A percentile compares a stretch with the other conserved stretches of the same genome.
Conservation (phyloP, 352 stramenopile genomes). For the Phytophthora rubi region DNA sequence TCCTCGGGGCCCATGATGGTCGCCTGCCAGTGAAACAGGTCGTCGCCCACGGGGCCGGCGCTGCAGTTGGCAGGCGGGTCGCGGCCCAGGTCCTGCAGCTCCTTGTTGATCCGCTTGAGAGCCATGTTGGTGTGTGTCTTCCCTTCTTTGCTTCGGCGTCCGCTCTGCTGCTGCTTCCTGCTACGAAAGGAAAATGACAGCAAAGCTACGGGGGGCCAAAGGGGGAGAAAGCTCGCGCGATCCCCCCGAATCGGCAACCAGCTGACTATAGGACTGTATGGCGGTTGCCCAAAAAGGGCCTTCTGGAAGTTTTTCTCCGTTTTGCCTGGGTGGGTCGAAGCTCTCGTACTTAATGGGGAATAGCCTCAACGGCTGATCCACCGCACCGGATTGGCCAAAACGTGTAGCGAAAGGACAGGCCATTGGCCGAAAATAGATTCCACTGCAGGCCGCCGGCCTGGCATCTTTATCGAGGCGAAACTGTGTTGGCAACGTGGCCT, state of each 20-base stretch:
- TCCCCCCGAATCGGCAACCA: constrained; percentile 23
- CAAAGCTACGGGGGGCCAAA: constrained; percentile 11
- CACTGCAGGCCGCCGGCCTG: too few relatives aligned
- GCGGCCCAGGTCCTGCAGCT: constrained; percentile 93
- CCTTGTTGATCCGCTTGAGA: constrained; percentile 96
- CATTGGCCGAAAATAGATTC: constrained; percentile 21
- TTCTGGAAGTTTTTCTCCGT: constrained; percentile 56
- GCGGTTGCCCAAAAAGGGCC: constrained; percentile 30
- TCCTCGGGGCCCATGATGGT: constrained; percentile 99
- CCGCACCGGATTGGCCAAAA: constrained; percentile 29
- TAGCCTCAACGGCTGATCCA: neutral
- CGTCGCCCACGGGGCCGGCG: constrained; percentile 97
- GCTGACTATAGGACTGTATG: constrained; percentile 6
- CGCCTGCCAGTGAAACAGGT: constrained; percentile 98
- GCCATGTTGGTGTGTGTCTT: constrained; percentile 66
- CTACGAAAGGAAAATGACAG: constrained; percentile 53
- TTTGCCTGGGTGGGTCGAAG: constrained; percentile 27
- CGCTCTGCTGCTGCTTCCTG: constrained; percentile 40
- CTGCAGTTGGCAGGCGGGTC: constrained; percentile 99
- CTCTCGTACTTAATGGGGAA: constrained; percentile 22
- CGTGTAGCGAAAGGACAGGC: too few relatives aligned
- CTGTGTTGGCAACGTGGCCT: too few relatives aligned
- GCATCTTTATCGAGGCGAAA: too few relatives aligned
- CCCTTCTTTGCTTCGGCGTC: constrained; percentile 21
- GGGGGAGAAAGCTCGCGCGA: constrained; percentile 31